phyloP scores from a whole-genome alignment of 2,329 filamentous ascomycete genomes.

The Aspergillus terreus region DNA sequence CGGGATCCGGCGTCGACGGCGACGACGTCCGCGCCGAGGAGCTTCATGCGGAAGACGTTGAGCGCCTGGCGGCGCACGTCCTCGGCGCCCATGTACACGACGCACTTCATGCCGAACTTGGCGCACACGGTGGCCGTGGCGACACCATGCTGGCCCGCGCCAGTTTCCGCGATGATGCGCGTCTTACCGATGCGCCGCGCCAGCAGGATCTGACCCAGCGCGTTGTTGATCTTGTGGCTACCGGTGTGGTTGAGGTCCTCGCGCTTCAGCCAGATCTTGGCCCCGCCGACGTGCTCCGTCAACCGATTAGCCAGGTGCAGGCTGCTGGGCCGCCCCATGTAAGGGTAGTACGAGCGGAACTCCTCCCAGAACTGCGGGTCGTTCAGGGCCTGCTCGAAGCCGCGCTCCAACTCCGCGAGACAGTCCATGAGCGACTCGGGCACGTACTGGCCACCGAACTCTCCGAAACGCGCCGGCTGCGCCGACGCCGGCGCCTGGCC shows the following conservation, averaged over 20 bases:
- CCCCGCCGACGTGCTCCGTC: slow-evolving; percentile 83
- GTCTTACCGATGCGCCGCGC: slow-evolving; percentile 87
- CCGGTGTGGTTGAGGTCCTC: slow-evolving; percentile 98
- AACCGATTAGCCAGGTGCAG: slow-evolving; percentile 84
- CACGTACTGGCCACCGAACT: slow-evolving; percentile 96
- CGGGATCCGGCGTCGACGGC: slow-evolving; percentile 87
- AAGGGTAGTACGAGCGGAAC: slow-evolving; percentile 91
- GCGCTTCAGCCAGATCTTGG: slow-evolving; percentile 96
- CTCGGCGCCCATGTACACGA: slow-evolving; percentile 97
- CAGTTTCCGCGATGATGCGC: slow-evolving; percentile 96
- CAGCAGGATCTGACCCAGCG: slow-evolving; percentile 85
- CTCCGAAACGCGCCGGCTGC: slow-evolving; percentile 82
- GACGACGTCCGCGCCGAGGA: slow-evolving; percentile 88
- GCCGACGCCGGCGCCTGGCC: slow-evolving; percentile 45
- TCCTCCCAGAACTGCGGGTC: slow-evolving; percentile 96
- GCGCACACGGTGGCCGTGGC: slow-evolving; percentile 96
- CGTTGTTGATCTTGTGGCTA: slow-evolving; percentile 99
- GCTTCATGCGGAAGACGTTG: slow-evolving; percentile 97
- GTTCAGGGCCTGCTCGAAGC: slow-evolving; percentile 81
- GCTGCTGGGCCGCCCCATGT: slow-evolving; percentile 92
- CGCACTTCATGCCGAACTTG: slow-evolving; percentile 97
- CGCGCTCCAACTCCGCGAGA: slow-evolving; percentile 80
- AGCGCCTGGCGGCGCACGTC: slow-evolving; percentile 93
- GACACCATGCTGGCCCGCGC: slow-evolving; percentile 95
- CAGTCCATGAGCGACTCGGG: slow-evolving; percentile 98